Evolutionary conservation across 2,329 filamentous ascomycete genomes (phyloP).

Genomic region (Scedosporium boydii): DNA sequence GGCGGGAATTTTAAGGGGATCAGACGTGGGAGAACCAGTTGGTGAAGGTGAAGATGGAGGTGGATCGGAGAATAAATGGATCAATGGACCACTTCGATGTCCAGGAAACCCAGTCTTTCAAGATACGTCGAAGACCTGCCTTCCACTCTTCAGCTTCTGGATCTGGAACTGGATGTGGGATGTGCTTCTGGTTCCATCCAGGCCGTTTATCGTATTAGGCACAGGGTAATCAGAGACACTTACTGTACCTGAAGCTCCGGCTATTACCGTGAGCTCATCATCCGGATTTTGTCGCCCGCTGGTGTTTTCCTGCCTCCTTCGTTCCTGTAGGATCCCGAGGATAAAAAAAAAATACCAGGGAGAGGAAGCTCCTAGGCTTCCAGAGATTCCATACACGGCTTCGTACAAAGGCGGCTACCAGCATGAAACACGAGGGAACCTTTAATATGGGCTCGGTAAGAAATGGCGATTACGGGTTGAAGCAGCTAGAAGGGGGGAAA

Average conservation of each 20-base stretch:
- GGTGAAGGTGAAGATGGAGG: background rate
- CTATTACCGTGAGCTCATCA: background rate
- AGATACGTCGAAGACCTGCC: background rate
- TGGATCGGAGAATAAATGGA: background rate
- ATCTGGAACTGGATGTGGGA: background rate
- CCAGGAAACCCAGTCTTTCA: too few relatives aligned
- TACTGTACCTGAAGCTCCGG: constrained; percentile 1
- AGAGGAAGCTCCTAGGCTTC: background rate
- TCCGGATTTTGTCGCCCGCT: background rate
- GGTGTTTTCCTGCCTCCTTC: background rate
- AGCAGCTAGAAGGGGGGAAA: background rate
- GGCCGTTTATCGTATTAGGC: background rate
- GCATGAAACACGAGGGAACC: background rate
- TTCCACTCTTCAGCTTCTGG: background rate
- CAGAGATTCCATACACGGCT: background rate
- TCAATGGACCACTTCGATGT: background rate
- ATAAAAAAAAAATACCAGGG: background rate
- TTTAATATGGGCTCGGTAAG: background rate
- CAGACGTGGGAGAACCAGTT: background rate
- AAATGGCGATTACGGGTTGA: background rate
- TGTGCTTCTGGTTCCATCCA: background rate
- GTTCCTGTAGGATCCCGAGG: background rate
- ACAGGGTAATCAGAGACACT: background rate
- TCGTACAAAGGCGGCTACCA: background rate
- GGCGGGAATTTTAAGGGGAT: background rate